These are phyloP conservation scores for Extremus antarcticus DNA, from an alignment of 495 filamentous ascomycete species.

Conservation along the genomic window DNA sequence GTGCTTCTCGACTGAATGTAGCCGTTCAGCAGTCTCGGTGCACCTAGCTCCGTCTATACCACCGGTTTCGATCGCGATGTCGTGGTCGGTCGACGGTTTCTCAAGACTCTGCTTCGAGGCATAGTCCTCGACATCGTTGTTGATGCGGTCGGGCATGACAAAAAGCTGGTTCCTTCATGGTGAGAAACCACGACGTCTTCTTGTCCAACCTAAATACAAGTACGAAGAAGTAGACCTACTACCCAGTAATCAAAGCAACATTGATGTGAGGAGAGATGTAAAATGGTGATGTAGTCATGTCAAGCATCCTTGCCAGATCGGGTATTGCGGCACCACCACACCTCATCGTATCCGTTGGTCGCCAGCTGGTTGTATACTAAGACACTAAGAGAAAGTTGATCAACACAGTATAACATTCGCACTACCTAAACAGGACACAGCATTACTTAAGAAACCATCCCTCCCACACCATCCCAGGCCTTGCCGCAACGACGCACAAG, in stretches of 20 bases:
- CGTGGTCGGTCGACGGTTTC: not conserved
- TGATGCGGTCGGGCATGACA: not conserved
- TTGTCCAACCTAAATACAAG: too few relatives aligned
- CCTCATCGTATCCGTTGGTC: too few relatives aligned
- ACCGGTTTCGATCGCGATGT: too few relatives aligned
- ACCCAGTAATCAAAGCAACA: too few relatives aligned
- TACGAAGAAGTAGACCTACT: too few relatives aligned
- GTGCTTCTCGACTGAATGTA: not conserved
- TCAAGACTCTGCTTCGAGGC: not conserved
- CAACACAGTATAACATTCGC: not conserved
- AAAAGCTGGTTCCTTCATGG: not conserved
- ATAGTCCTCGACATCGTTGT: not conserved
- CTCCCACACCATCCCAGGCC: not conserved
- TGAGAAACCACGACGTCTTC: too few relatives aligned
- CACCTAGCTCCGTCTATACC: too few relatives aligned
- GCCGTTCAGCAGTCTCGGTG: not conserved
- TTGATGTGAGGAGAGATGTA: not conserved
- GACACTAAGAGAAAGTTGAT: not conserved
- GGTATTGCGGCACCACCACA: not conserved
- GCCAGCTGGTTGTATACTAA: too few relatives aligned
- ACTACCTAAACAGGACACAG: not conserved
- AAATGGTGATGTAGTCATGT: not conserved
- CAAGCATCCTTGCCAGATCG: not conserved
- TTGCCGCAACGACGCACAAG: not conserved
- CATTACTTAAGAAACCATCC: not conserved